These are phyloP conservation scores for Tulasnella sp. DNA, from an alignment of 768 basidiomycete genomes.

Conservation along the genomic window DNA sequence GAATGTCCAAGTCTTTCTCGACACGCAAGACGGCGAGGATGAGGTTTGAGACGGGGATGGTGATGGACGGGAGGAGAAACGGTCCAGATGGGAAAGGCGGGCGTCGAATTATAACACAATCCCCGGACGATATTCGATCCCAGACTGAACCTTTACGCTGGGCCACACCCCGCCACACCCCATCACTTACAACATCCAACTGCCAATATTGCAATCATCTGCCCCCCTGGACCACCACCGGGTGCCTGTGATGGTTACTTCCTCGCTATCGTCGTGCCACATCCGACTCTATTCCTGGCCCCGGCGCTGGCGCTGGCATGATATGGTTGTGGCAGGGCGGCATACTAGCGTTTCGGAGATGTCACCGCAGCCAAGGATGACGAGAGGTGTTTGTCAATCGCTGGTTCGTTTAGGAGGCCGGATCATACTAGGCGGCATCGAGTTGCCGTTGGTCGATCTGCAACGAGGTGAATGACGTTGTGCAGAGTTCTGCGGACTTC, in stretches of 20 bases:
- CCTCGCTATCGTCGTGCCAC: neutral
- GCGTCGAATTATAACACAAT: neutral
- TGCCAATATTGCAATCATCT: neutral
- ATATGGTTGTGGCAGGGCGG: neutral
- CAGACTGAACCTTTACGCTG: neutral
- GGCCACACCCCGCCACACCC: neutral
- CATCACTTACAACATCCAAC: neutral
- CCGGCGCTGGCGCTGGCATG: neutral
- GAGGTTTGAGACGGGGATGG: neutral
- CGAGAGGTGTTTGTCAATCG: neutral
- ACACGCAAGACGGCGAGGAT: neutral
- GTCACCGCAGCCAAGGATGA: slow-evolving; percentile 4
- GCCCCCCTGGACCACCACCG: neutral
- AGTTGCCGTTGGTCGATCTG: neutral
- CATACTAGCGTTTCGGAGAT: neutral
- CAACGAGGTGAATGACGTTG: neutral
- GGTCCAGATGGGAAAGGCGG: neutral
- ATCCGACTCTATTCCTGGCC: neutral
- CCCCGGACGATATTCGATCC: neutral
- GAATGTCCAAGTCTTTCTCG: neutral
- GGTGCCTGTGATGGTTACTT: neutral
- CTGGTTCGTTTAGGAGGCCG: neutral
- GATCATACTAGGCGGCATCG: neutral
- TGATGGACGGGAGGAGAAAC: neutral
- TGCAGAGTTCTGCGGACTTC: neutral